A percentile compares a stretch with the other conserved stretches of the same genome.
These are phyloP conservation scores for Thozetella sp. DNA, from an alignment of 495 filamentous ascomycete species.

Conservation along the genomic window DNA sequence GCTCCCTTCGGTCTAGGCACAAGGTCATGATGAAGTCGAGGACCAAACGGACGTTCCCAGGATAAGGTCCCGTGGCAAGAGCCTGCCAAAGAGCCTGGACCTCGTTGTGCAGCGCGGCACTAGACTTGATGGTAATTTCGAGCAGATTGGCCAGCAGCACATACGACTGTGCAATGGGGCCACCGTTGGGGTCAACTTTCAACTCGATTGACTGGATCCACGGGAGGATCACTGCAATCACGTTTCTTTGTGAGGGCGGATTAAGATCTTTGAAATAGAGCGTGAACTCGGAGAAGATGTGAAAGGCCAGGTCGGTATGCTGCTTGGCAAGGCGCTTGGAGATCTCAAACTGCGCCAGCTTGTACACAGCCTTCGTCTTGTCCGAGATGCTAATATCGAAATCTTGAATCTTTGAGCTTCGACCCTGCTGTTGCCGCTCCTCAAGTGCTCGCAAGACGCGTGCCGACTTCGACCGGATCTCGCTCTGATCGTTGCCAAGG, in stretches of 20 bases:
- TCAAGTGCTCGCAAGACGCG: constrained; percentile 82
- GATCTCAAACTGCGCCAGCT: constrained; percentile 94
- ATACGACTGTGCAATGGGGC: constrained; percentile 86
- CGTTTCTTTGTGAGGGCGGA: constrained; percentile 82
- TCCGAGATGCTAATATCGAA: constrained; percentile 98
- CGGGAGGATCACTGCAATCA: constrained; percentile 90
- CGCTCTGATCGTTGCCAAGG: constrained; percentile 84
- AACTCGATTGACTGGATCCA: constrained; percentile 96
- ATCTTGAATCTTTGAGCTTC: constrained; percentile 89
- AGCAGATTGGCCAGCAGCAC: constrained; percentile 95
- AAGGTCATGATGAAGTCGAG: constrained; percentile 94
- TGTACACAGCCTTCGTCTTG: constrained; percentile 97
- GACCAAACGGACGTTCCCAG: constrained; percentile 92
- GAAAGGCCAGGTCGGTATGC: constrained; percentile 85
- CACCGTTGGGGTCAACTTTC: constrained; percentile 91
- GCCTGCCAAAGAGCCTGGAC: constrained; percentile 98
- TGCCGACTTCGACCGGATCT: constrained; percentile 85
- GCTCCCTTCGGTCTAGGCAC: constrained; percentile 89
- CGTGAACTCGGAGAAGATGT: constrained; percentile 93
- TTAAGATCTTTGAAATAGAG: constrained; percentile 85
- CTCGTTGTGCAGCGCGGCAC: constrained; percentile 88
- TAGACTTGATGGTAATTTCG: constrained; percentile 92
- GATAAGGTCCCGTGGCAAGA: constrained; percentile 88
- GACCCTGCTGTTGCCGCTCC: constrained; percentile 68
- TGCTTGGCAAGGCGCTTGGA: constrained; percentile 88